phyloP scores from a whole-genome alignment of 2,329 filamentous ascomycete genomes.

The Cladosporium colombiae region DNA sequence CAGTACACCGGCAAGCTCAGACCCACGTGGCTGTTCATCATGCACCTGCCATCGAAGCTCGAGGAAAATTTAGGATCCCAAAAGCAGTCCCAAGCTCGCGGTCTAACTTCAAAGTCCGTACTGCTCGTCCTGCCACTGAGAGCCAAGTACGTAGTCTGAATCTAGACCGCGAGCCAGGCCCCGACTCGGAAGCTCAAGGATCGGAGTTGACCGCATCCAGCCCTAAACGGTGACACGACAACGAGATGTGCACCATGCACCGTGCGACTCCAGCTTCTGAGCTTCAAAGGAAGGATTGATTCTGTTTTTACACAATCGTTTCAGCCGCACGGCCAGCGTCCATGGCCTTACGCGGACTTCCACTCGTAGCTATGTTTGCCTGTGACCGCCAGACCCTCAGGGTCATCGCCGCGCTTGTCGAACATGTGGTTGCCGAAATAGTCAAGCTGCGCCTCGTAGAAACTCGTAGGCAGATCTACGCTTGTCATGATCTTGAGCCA shows the following conservation, averaged over 20 bases:
- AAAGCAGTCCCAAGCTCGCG: background rate
- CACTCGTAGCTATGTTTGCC: conserved; percentile 67
- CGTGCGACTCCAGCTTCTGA: background rate
- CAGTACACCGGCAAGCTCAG: background rate
- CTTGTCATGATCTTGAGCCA: conserved; percentile 66
- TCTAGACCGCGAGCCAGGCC: too few species aligned
- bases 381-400: conserved; percentile 53
- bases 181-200: background rate
- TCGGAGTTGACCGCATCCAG: conserved; percentile 4
- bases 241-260: background rate
- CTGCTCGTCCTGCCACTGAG: too few species aligned
- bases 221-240: background rate
- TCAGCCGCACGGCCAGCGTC: background rate
- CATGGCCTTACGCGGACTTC: conserved; percentile 44
- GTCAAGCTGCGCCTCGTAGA: conserved; percentile 71
- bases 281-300: background rate
- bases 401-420: conserved; percentile 57
- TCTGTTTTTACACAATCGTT: background rate
- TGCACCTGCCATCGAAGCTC: background rate
- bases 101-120: too few species aligned
- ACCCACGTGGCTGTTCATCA: background rate
- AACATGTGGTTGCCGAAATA: conserved; percentile 70
- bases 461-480: conserved; percentile 63
- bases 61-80: background rate
- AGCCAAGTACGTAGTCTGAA: too few species aligned